phyloP scores from a whole-genome alignment of 805 yeast genomes.

The Candida awuae region DNA sequence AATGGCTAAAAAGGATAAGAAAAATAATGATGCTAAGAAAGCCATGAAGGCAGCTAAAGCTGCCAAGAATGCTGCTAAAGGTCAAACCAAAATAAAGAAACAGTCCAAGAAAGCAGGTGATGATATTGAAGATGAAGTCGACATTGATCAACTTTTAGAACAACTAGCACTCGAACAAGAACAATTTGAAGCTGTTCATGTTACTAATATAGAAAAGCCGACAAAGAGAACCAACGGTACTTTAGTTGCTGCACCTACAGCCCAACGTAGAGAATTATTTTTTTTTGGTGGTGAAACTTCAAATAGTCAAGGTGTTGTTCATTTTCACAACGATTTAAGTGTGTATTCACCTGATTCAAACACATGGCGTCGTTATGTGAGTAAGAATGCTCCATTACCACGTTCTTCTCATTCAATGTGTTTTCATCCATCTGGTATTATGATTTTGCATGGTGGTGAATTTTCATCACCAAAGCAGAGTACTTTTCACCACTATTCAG shows the following conservation, averaged over 20 bases:
- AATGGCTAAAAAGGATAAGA: constrained; percentile 84
- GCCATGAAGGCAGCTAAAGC: constrained; percentile 79
- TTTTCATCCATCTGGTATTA: constrained; percentile 83
- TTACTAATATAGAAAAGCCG: constrained; percentile 55
- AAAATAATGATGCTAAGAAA: constrained; percentile 85
- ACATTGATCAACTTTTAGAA: constrained; percentile 74
- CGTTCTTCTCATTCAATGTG: constrained; percentile 92
- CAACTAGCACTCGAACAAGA: constrained; percentile 76
- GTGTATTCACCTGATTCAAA: constrained; percentile 69
- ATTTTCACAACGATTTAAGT: constrained; percentile 74
- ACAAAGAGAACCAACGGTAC: constrained; percentile 64
- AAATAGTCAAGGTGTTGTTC: constrained; percentile 35
- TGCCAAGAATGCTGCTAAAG: constrained; percentile 66
- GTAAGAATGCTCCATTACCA: constrained; percentile 86
- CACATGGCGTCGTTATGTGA: constrained; percentile 69
- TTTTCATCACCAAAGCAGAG: constrained; percentile 94
- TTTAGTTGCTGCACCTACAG: constrained; percentile 65
- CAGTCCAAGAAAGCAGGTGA: constrained; percentile 70
- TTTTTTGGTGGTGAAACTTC: constrained; percentile 84
- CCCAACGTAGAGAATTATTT: constrained; percentile 68
- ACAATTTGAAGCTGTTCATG: constrained; percentile 60
- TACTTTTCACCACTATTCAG: constrained; percentile 93
- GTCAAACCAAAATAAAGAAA: constrained; percentile 62
- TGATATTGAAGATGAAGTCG: constrained; percentile 75
- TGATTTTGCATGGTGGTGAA: constrained; percentile 91